phyloP scores from a whole-genome alignment of 495 filamentous ascomycete genomes.

The Trichoderma reesei region DNA sequence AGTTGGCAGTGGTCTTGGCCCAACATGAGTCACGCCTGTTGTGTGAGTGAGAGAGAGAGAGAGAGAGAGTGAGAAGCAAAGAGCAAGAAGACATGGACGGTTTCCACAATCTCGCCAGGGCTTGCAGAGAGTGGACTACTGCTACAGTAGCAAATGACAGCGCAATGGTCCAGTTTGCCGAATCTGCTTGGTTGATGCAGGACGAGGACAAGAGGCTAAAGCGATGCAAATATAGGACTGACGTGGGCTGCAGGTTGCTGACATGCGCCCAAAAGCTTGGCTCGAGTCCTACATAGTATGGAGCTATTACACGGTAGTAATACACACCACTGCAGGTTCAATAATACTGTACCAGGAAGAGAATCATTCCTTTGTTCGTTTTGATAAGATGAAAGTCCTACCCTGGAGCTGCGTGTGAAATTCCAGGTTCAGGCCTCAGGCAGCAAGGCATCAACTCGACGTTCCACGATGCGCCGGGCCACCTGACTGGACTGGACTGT shows the following conservation, averaged over 20 bases:
- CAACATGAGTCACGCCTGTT: neutral
- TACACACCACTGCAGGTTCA: neutral
- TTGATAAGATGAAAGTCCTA: neutral
- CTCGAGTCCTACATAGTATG: neutral
- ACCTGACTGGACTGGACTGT: no score
- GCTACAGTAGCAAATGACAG: no score
- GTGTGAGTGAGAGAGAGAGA: no score
- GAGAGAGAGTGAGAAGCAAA: no score
- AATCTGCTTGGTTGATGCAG: conserved; percentile 6
- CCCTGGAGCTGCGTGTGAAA: neutral
- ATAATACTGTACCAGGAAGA: no score
- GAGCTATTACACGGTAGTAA: neutral
- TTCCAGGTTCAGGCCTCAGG: neutral
- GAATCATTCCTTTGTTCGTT: neutral
- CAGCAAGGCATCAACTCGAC: neutral
- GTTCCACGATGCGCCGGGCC: neutral
- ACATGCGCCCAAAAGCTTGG: neutral
- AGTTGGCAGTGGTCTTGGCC: neutral
- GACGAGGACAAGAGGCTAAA: neutral
- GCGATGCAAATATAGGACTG: neutral
- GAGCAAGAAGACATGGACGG: no score
- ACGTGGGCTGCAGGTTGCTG: neutral
- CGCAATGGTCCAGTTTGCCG: neutral
- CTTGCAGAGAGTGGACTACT: no score
- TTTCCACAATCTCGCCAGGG: no score